Conservation (phyloP, 1,139 yeast species). For the Magnusiomyces magnusii region DNA sequence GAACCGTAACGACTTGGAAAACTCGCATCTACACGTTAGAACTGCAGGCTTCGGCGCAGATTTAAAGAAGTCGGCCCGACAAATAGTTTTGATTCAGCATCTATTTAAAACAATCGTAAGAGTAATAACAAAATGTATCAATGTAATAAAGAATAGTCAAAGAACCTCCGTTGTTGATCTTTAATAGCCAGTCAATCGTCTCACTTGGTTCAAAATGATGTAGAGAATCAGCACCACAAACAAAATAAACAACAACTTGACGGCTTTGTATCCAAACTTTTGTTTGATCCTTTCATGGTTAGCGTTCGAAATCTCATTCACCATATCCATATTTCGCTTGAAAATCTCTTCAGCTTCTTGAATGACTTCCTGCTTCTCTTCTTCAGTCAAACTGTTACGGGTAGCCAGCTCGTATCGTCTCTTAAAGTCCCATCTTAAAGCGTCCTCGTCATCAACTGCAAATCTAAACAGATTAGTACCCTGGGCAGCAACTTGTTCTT, state of each 20-base stretch:
- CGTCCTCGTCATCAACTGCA: slow-evolving; percentile 54
- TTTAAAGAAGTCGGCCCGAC: too few species aligned
- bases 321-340: slow-evolving; percentile 51
- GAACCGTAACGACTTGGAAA: too few species aligned
- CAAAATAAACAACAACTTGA: slow-evolving; percentile 44
- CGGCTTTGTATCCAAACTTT: slow-evolving; percentile 49
- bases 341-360: slow-evolving; percentile 62
- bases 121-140: not conserved
- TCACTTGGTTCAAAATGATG: slow-evolving; percentile 12
- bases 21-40: too few species aligned
- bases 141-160: not conserved
- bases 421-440: slow-evolving; percentile 58
- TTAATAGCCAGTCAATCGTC: slow-evolving; percentile 7
- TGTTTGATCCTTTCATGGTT: slow-evolving; percentile 51
- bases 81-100: too few species aligned
- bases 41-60: too few species aligned
- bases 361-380: slow-evolving; percentile 61
- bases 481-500: slow-evolving; percentile 49
- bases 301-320: slow-evolving; percentile 53
- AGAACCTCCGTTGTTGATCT: not conserved
- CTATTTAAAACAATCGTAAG: too few species aligned
- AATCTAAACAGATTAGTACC: slow-evolving; percentile 71
- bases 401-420: slow-evolving; percentile 72
- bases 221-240: slow-evolving; percentile 24
- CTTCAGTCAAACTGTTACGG: slow-evolving; percentile 57